A percentile compares a stretch with the other conserved stretches of the same genome.
Evolutionary conservation across 768 basidiomycete genomes (phyloP).

Genomic region (Lentinula aciculospora): DNA sequence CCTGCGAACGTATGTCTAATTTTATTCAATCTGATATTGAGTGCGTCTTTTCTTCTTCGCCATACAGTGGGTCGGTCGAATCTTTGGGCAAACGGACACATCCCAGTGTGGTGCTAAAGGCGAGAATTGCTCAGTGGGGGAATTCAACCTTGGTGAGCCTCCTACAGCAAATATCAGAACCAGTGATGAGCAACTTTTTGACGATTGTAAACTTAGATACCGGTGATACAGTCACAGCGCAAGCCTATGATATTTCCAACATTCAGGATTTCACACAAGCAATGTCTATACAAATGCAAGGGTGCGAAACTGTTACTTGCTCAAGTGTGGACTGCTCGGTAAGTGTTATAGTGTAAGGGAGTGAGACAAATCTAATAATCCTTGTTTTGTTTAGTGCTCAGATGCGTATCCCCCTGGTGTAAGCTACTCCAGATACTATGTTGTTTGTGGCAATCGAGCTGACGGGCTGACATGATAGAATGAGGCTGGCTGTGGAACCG

Average conservation of each 20-base stretch:
- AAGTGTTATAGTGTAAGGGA: background rate
- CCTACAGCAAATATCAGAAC: background rate
- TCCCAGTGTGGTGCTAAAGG: conserved; percentile 29
- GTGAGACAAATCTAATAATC: background rate
- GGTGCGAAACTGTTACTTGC: conserved; percentile 34
- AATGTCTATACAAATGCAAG: conserved; percentile 25
- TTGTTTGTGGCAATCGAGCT: too few relatives aligned
- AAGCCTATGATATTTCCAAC: conserved; percentile 39
- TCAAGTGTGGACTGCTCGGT: conserved; percentile 28
- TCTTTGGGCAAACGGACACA: conserved; percentile 28
- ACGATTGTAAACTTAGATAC: too few relatives aligned
- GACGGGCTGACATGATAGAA: conserved; percentile 20
- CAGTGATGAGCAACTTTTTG: too few relatives aligned
- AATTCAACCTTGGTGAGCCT: conserved; percentile 32
- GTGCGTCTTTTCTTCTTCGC: background rate
- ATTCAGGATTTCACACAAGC: conserved; percentile 37
- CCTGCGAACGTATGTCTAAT: background rate
- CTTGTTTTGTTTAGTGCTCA: background rate
- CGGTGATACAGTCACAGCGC: conserved; percentile 11
- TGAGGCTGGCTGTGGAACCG: conserved; percentile 31
- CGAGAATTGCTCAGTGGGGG: conserved; percentile 31
- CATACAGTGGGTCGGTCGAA: conserved; percentile 34
- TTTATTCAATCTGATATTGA: background rate
- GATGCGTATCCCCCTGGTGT: conserved; percentile 7
- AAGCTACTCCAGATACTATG: background rate